Base-by-base conservation (phyloP, 768 basidiomycete species). In the Trametopsis cervina region DNA sequence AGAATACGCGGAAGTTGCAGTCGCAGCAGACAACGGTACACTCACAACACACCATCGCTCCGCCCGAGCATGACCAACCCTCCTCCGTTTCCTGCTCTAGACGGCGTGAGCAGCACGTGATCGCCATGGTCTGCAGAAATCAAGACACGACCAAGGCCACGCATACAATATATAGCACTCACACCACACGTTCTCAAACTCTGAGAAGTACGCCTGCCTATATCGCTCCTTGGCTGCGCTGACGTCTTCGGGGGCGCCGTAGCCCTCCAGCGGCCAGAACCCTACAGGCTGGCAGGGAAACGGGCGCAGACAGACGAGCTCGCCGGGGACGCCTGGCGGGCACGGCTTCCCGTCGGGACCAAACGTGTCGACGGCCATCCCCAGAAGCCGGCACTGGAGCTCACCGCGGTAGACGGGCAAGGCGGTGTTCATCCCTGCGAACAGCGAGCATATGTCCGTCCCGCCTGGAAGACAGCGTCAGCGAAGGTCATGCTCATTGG, bases 241-340 rank as follows among this genome's bases (percentile, higher is more conserved):
- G 7, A 85, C 81, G 38, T 72, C 75, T 27, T 69, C 71, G 15
- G 72, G 69, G 36, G 67, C 62, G 2, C 81, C 85, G 61, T 73
- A 83, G 7, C 83, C 83, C 15, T 75, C 66, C 46, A 90, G 67
- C 2, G 87, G 86, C 88, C 88, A 91, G 62, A 89, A 89, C 3
- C 85, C 86, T 20, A 81, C 66, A 1, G 88, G 88, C 75, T 83
- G 81, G 58, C 84, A 86, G 46, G 86, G 86, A 71, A 89, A 91
- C 1, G 86, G 79, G 54, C 72, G 69, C 3, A 73, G 59, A 57
- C 85, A 89, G n/a, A 89, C 84, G 26, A 89, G 67, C 61, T 88
- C 83, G 25, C 84, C 83, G 45, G 77, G 62, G 53, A 75, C 73
- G 41, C 71, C 78, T 26, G 76, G 71, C 6, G 63, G 60, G 47